Evolutionary conservation across 1,284 basidiomycete genomes (phyloP), one percentile per base, ranked within the genome.

Genomic region (Ceratobasidium sp.): DNA sequence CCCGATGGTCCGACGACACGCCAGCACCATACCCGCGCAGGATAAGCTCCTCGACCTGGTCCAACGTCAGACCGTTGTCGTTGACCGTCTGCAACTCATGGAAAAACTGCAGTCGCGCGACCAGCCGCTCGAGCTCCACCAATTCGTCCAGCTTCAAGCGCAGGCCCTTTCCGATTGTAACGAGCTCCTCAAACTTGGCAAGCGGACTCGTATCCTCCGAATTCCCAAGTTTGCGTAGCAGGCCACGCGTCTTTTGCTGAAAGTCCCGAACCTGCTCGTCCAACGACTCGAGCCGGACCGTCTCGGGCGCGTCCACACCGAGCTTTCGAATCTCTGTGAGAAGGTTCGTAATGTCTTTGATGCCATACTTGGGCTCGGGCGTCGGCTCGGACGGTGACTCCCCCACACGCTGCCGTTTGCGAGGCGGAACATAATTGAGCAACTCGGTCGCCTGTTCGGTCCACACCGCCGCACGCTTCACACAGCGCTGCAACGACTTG

Each of bases 381-480:
- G 7, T 54, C 46, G 19, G 65, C 49, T 24, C 76, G 66, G 7
- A 75, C 71, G 61, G 77, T 75, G 49, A 76, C 43, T 79, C 78
- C 71, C 87, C 88, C n/a, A 88, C 85, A n/a, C 90, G 88, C 80
- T 91, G 92, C 71, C 90, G 86, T 76, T 87, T 88, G 79, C 89
- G 88, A 16, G 65, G 68, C 31, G 51, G 74, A 49, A 49, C 49
- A 31, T 43, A 73, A 59, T 74, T 74, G 54, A 46, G 37, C 22
- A 64, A 46, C 14, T 59, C 59, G 68, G 89, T 91, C 9, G 89
- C 87, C 66, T 93, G 90, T n/a, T 80, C 83, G 4, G 96, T 85
- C 95, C 95, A 97, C 76, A 92, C 89, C 78, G 90, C 92, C 29
- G 93, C 95, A 75, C 89, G 87, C 51, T 83, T 86, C 65, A 98